Conservation (phyloP, 108 stramenopile genomes). For the Nannochloropsis oceanica region DNA sequence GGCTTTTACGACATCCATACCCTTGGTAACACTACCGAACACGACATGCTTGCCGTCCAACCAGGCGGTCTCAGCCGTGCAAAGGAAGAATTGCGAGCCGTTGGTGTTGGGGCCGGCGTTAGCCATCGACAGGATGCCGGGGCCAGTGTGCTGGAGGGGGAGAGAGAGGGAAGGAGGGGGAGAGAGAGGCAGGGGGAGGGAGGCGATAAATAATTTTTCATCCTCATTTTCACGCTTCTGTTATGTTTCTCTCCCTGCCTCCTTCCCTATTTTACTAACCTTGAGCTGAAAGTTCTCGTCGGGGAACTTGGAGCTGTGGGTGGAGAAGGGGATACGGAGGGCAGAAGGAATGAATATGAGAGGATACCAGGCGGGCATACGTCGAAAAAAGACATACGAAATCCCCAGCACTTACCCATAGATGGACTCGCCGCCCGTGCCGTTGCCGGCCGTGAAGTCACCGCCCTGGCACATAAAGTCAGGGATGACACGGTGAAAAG, state of each 20-base stretch:
- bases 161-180: no score
- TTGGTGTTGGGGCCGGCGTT: conserved; percentile 30
- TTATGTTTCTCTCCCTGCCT: no score
- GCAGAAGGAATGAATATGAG: not conserved
- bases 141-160: conserved; percentile 36
- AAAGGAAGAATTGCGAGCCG: conserved; percentile 46
- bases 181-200: no score
- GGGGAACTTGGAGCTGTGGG: conserved; percentile 22
- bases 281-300: conserved; percentile 49
- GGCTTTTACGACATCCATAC: conserved; percentile 70
- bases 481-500: conserved; percentile 76
- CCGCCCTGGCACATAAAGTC: conserved; percentile 82
- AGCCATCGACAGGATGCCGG: conserved; percentile 47
- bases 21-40: conserved; percentile 70
- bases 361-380: not conserved
- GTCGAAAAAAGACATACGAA: not conserved
- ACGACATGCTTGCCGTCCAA: conserved; percentile 56
- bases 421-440: conserved; percentile 35
- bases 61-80: conserved; percentile 28
- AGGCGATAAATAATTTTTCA: no score
- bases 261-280: no score
- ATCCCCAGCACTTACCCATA: conserved; percentile 5
- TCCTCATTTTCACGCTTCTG: no score
- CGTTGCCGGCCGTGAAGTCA: conserved; percentile 67
- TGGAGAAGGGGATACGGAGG: not conserved